Evolutionary conservation across 2,329 filamentous ascomycete genomes (phyloP).

Genomic region (Coleophoma crateriformis): DNA sequence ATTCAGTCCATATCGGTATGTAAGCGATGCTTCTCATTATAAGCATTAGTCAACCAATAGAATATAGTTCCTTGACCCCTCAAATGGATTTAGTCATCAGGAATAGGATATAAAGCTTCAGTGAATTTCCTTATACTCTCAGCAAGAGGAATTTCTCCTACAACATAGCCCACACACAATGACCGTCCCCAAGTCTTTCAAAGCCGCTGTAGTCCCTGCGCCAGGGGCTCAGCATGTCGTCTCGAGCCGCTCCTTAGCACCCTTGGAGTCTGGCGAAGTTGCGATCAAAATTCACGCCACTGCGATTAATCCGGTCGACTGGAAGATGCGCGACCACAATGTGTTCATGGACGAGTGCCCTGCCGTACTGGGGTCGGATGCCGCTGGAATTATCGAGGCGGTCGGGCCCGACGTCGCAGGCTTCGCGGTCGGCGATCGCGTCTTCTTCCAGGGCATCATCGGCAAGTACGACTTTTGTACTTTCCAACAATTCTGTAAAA

Average conservation of each 20-base stretch:
- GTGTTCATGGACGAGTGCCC: slow-evolving; percentile 14
- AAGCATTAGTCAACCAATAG: no score
- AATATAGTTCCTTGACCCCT: no score
- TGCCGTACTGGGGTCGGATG: slow-evolving; percentile 19
- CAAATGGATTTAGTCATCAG: no score
- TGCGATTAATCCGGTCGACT: slow-evolving; percentile 30
- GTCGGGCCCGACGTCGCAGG: slow-evolving; percentile 15
- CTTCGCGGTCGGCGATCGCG: slow-evolving; percentile 19
- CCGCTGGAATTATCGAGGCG: slow-evolving; percentile 14
- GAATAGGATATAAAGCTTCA: no score
- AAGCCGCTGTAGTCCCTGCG: slow-evolving; percentile 9
- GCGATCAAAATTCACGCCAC: slow-evolving; percentile 18
- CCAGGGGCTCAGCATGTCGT: slow-evolving; percentile 9
- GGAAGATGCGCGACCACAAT: slow-evolving; percentile 27
- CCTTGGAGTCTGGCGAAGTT: slow-evolving; percentile 15
- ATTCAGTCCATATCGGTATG: no score
- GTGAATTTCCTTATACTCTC: no score
- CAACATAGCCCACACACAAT: neutral
- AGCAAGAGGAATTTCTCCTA: no score
- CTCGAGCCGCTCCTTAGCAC: slow-evolving; percentile 12
- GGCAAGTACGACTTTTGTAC: slow-evolving; percentile 23
- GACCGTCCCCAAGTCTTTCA: slow-evolving; percentile 11
- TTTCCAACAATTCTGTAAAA: slow-evolving; percentile 32
- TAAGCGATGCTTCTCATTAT: no score
- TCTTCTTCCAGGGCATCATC: slow-evolving; percentile 31